Evolutionary conservation across 331 rosid genomes (phyloP).

Genomic region (Ulmus americana): DNA sequence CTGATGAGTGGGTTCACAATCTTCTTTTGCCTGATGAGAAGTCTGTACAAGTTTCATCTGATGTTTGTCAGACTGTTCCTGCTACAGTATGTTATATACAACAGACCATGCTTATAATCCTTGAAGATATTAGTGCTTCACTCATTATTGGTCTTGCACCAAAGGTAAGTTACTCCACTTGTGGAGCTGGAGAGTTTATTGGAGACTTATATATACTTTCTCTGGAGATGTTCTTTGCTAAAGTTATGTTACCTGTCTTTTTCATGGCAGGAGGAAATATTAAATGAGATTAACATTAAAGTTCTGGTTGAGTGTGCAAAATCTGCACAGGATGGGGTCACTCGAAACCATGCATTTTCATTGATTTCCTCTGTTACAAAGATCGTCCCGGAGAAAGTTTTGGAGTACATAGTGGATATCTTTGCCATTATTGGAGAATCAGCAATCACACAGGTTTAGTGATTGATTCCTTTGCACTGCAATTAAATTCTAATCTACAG

Average conservation of each 20-base stretch:
- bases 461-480: conserved; percentile 13
- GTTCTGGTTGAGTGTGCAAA: conserved; percentile 62
- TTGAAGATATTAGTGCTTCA: conserved; percentile 64
- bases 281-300: conserved; percentile 40
- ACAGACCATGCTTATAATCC: conserved; percentile 66
- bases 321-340: conserved; percentile 41
- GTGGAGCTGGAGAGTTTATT: conserved; percentile 6
- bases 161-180: conserved; percentile 34
- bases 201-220: neutral
- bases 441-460: conserved; percentile 65
- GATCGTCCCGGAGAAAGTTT: conserved; percentile 52
- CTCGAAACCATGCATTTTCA: conserved; percentile 71
- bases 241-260: conserved; percentile 5
- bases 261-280: conserved; percentile 42
- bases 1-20: conserved; percentile 45
- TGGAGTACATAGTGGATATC: conserved; percentile 60
- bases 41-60: conserved; percentile 21
- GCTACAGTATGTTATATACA: conserved; percentile 45
- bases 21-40: conserved; percentile 30
- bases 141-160: conserved; percentile 26
- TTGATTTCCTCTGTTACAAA: conserved; percentile 55
- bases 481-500: neutral
- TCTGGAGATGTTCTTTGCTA: neutral
- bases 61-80: conserved; percentile 30
- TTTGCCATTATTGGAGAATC: conserved; percentile 66